Evolutionary conservation across 2,329 filamentous ascomycete species (phyloP).

Genomic region (Xylaria sp.): DNA sequence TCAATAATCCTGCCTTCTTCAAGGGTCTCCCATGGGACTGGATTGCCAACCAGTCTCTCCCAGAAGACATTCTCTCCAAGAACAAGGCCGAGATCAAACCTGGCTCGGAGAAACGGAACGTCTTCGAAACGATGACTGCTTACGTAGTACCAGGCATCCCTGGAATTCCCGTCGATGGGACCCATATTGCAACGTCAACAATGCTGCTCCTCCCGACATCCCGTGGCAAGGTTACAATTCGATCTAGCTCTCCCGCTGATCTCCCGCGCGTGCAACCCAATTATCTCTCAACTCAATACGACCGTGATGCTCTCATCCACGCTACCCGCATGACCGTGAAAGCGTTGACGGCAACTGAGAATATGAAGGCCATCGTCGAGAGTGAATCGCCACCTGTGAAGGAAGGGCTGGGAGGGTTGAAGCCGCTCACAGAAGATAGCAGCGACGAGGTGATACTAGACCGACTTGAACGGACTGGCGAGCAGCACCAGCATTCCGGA

Average conservation of each 20-base stretch:
- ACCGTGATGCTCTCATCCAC: slow-evolving; percentile 19
- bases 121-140: slow-evolving; percentile 22
- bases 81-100: slow-evolving; percentile 5
- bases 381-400: slow-evolving; percentile 20
- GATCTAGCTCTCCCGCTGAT: slow-evolving; percentile 14
- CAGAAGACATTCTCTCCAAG: slow-evolving; percentile 17
- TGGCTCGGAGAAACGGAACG: slow-evolving; percentile 12
- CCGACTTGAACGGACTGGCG: slow-evolving; percentile 23
- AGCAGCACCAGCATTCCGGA: neutral
- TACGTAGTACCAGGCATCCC: slow-evolving; percentile 24
- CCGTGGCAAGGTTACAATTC: slow-evolving; percentile 20
- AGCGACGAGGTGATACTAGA: slow-evolving; percentile 24
- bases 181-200: slow-evolving; percentile 24
- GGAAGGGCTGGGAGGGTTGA: slow-evolving; percentile 18
- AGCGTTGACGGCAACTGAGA: slow-evolving; percentile 13
- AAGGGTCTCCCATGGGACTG: slow-evolving; percentile 26
- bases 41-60: slow-evolving; percentile 21
- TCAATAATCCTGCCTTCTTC: slow-evolving; percentile 21
- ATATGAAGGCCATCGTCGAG: slow-evolving; percentile 19
- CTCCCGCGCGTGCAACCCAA: slow-evolving; percentile 19
- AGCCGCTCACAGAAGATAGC: slow-evolving; percentile 20
- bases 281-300: slow-evolving; percentile 15
- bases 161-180: slow-evolving; percentile 22
- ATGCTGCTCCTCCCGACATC: slow-evolving; percentile 25
- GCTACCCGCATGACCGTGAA: slow-evolving; percentile 19